Evolutionary conservation across 2,329 filamentous ascomycete species (phyloP).

Genomic region (Paramyrothecium sp.): DNA sequence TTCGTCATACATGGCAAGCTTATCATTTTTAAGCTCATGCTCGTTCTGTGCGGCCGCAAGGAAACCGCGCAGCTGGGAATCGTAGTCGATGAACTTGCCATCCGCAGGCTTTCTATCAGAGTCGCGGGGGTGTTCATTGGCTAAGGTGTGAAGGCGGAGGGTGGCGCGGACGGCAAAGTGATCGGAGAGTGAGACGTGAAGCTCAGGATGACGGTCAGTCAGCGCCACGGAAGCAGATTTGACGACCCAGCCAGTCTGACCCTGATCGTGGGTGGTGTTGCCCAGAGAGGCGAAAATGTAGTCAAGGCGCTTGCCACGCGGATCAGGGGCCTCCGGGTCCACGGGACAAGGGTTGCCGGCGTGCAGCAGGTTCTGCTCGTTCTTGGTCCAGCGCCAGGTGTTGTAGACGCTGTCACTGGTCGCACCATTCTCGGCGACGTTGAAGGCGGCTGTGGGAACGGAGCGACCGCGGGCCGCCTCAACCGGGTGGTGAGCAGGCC

Average conservation of each 20-base stretch:
- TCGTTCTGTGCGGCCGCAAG: constrained; percentile 11
- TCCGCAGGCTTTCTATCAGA: constrained; percentile 12
- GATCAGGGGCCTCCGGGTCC: constrained; percentile 65
- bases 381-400: constrained; percentile 87
- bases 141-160: constrained; percentile 38
- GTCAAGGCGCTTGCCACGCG: constrained; percentile 81
- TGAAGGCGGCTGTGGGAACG: constrained; percentile 74
- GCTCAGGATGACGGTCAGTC: constrained; percentile 74
- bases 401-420: constrained; percentile 86
- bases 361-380: constrained; percentile 64
- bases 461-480: constrained; percentile 66
- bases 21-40: constrained; percentile 6
- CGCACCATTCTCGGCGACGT: constrained; percentile 76
- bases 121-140: constrained; percentile 10
- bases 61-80: constrained; percentile 29
- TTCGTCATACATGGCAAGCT: constrained; percentile 48
- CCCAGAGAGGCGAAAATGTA: constrained; percentile 82
- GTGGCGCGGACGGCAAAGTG: constrained; percentile 91
- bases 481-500: constrained; percentile 63
- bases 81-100: constrained; percentile 18
- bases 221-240: constrained; percentile 72
- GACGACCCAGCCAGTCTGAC: constrained; percentile 61
- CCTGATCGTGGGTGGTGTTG: constrained; percentile 25
- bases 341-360: constrained; percentile 57
- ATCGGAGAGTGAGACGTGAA: constrained; percentile 87